Conservation (phyloP, 1,284 basidiomycete genomes). For the Ceratobasidium theobromae region DNA sequence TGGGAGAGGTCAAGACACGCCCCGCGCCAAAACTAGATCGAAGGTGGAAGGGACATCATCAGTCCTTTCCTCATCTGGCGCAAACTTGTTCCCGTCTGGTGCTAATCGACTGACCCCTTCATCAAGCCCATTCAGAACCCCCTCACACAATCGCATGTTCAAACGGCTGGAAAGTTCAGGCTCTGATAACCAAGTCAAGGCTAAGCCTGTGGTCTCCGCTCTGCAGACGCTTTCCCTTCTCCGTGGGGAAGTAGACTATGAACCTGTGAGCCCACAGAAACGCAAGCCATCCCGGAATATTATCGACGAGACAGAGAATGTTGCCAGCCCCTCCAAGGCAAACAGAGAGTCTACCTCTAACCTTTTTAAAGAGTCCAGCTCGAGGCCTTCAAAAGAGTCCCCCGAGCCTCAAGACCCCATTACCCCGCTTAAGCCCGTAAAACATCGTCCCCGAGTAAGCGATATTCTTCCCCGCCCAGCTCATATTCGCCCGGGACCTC, state of each 20-base stretch:
- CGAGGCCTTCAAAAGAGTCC: neutral
- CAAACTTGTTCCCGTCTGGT: neutral
- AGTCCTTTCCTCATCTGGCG: neutral
- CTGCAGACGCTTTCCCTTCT: neutral
- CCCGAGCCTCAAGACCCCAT: neutral
- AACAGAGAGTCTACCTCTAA: neutral
- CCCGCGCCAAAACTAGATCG: conserved; percentile 15
- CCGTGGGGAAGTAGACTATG: conserved; percentile 20
- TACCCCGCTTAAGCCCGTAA: neutral
- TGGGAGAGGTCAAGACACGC: conserved; percentile 3
- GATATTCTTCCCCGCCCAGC: conserved; percentile 20
- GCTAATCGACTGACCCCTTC: neutral
- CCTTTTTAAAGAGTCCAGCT: neutral
- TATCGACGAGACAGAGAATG: neutral
- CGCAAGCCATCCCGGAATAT: neutral
- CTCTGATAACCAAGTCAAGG: neutral
- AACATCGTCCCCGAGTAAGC: conserved; percentile 17
- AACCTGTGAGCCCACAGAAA: conserved; percentile 24
- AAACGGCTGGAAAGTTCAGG: too few species aligned
- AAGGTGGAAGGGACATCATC: neutral
- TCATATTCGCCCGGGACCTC: neutral
- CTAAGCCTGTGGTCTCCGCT: neutral
- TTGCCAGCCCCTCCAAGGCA: neutral
- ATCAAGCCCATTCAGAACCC: neutral
- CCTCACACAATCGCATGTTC: too few species aligned